Conservation (phyloP, 352 stramenopile species). For the Peronospora destructor region DNA sequence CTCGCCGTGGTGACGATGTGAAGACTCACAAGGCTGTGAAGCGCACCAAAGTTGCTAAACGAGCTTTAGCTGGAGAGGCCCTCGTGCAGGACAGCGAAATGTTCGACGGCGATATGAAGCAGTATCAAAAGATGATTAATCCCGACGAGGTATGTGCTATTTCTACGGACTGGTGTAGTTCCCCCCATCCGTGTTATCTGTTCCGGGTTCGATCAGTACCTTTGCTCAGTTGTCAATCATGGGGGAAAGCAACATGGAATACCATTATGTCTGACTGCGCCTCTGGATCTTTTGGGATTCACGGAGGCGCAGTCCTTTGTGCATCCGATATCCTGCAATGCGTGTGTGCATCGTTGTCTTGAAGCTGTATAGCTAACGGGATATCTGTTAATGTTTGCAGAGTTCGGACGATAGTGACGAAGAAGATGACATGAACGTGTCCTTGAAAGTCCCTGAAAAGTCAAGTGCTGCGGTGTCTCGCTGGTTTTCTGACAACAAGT, state of each 20-base stretch:
- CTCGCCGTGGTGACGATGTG: conserved; percentile 61
- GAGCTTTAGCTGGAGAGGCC: conserved; percentile 70
- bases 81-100: conserved; percentile 75
- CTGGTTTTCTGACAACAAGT: conserved; percentile 81
- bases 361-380: not conserved
- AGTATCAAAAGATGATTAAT: conserved; percentile 85
- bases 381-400: conserved; percentile 30
- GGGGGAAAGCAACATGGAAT: conserved; percentile 68
- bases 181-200: conserved; percentile 88
- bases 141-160: conserved; percentile 69
- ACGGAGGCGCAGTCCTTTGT: conserved; percentile 61
- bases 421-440: conserved; percentile 56
- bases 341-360: conserved; percentile 1
- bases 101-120: conserved; percentile 71
- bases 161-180: conserved; percentile 21
- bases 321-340: conserved; percentile 52
- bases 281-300: conserved; percentile 22
- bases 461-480: conserved; percentile 64
- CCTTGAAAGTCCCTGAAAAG: conserved; percentile 74
- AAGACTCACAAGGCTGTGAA: conserved; percentile 84
- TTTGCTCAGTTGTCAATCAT: conserved; percentile 89
- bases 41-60: conserved; percentile 79
- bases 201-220: conserved; percentile 82
- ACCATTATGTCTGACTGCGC: conserved; percentile 79
- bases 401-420: conserved; percentile 77